phyloP scores from a whole-genome alignment of 1,284 basidiomycete species.

The Tylopilus orsonianus region DNA sequence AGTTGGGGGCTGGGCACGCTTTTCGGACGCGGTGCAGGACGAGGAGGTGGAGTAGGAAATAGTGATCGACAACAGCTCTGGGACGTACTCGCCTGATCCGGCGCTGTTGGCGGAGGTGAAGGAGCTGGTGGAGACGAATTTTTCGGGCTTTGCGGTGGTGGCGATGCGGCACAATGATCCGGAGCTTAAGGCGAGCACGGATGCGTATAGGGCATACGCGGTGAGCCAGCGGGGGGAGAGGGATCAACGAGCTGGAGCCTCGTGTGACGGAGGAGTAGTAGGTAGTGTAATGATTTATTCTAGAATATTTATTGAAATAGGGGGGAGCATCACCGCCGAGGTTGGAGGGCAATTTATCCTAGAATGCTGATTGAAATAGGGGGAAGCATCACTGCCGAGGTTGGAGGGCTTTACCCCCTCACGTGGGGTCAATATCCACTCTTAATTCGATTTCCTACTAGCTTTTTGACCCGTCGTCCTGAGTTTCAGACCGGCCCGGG shows the following conservation, averaged over 20 bases:
- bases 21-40: conserved; percentile 54
- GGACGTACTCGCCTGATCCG: conserved; percentile 70
- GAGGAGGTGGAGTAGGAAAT: conserved; percentile 64
- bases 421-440: too few species aligned
- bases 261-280: conserved; percentile 53
- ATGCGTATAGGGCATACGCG: conserved; percentile 67
- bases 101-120: conserved; percentile 53
- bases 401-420: too few species aligned
- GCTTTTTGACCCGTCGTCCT: too few species aligned
- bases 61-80: conserved; percentile 76
- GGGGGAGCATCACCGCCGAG: too few species aligned
- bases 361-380: too few species aligned
- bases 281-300: too few species aligned
- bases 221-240: conserved; percentile 53
- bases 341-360: too few species aligned
- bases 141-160: conserved; percentile 59
- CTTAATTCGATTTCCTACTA: too few species aligned
- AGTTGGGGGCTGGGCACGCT: conserved; percentile 62
- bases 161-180: conserved; percentile 61
- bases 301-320: too few species aligned
- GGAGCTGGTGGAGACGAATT: conserved; percentile 64
- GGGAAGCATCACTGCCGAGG: too few species aligned
- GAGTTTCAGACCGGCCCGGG: too few species aligned
- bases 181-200: conserved; percentile 53
- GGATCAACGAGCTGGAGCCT: conserved; percentile 61